Percentiles rank a stretch among this genome's conserved stretches.
Conservation (phyloP, 768 basidiomycete species). For the Amanita rubescens region DNA sequence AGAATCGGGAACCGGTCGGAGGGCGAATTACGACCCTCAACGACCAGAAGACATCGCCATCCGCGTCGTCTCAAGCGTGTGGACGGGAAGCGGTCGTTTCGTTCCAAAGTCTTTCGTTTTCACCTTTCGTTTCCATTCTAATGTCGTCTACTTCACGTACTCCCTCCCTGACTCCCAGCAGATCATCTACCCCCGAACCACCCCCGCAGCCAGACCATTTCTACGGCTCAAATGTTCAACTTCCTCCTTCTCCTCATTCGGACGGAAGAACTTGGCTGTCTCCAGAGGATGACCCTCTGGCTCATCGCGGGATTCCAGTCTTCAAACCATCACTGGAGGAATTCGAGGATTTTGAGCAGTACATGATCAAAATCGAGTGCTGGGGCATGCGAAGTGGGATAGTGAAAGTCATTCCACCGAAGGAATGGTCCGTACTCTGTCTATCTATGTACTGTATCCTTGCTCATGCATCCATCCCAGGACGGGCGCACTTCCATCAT, state of each 20-base stretch:
- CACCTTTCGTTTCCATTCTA: neutral
- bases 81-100: neutral
- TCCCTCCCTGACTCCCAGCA: slow-evolving; percentile 4
- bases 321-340: slow-evolving; percentile 93
- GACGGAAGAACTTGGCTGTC: slow-evolving; percentile 61
- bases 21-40: neutral
- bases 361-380: slow-evolving; percentile 77
- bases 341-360: slow-evolving; percentile 86
- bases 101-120: neutral
- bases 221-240: slow-evolving; percentile 47
- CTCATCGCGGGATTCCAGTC: slow-evolving; percentile 89
- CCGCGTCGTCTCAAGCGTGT: neutral
- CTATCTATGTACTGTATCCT: slow-evolving; percentile 12
- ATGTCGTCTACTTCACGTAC: slow-evolving; percentile 5
- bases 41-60: slow-evolving; percentile 1
- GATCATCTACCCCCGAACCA: slow-evolving; percentile 4
- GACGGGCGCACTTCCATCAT: slow-evolving; percentile 64
- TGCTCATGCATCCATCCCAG: slow-evolving; percentile 30
- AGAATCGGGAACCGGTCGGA: slow-evolving; percentile 1
- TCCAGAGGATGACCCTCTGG: slow-evolving; percentile 74
- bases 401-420: slow-evolving; percentile 92
- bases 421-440: slow-evolving; percentile 68
- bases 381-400: slow-evolving; percentile 93
- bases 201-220: slow-evolving; percentile 79
- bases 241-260: slow-evolving; percentile 55